Base-by-base conservation (phyloP, 2,329 filamentous ascomycete genomes). In the Rutstroemia sp. region DNA sequence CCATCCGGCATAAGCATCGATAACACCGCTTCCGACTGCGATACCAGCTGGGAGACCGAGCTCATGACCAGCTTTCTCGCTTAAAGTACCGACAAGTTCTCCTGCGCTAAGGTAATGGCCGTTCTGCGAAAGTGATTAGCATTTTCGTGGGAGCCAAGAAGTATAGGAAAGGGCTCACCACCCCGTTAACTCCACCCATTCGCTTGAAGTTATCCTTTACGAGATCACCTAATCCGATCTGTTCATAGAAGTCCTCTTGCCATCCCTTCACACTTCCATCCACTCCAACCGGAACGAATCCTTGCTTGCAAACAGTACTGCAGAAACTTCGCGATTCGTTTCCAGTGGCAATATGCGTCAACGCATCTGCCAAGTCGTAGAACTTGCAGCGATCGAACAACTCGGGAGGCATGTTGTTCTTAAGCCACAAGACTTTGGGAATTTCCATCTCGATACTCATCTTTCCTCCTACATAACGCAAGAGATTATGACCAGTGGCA, bases 401-500 rank as follows among this genome's bases (percentile, higher is more conserved):
- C 66, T 96, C 89, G 55, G 87, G 80, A 2, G 94, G 88, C 94
- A 99, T 97, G 74, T 97, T 83, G 73, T 96, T 96, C 80, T 97
- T 97, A 69, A 99, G 80, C 94, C 94, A 99, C 57, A 97, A 79
- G 1, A 96, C 89, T 75, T 99, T 99, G 61, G 94, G 94, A 56
- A 99, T 95, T 72, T 99, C 94, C 94, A 99, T 99, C 77, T 99
- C 94, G 63, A 96, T 92, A 70, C 90, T 96, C 94, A 99, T 99
- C 71, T 88, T 92, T 61, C 94, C 94, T 64, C 94, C 94, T 17
- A 99, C 94, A 69, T 99, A 99, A 68, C 91, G 88, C 58, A 99
- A 82, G 54, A 99, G 78, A 72, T 95, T 94, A 77, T 99, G 94
- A 53, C 86, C 80, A 2, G 94, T 97, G 54, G 84, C 83, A 72